These are phyloP conservation scores for Fraxinus latifolia DNA, from an alignment of 305 asterid species.

Conservation along the genomic window DNA sequence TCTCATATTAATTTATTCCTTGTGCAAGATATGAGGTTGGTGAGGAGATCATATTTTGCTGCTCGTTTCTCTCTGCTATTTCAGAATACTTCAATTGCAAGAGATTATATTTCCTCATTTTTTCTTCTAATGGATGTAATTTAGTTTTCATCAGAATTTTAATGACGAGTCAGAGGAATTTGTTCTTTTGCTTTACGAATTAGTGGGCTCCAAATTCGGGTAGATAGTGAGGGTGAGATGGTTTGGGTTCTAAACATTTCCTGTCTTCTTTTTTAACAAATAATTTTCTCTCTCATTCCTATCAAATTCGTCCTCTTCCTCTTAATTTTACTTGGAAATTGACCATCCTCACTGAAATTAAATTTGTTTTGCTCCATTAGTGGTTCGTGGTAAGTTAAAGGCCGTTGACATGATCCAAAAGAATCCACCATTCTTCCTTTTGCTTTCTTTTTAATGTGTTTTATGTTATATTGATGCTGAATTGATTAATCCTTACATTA, in stretches of 20 bases:
- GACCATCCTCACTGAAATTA: background rate
- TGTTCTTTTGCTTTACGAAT: background rate
- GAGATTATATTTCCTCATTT: background rate
- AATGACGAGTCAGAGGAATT: background rate
- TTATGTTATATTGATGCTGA: background rate
- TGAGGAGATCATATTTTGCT: background rate
- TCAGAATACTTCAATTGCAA: background rate
- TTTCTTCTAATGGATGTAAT: background rate
- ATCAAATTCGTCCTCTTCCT: background rate
- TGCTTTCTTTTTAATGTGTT: background rate
- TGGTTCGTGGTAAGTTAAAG: background rate
- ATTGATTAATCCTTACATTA: background rate
- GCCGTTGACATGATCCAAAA: background rate
- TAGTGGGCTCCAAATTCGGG: background rate
- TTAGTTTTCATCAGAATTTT: background rate
- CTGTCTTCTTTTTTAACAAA: background rate
- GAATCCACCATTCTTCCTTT: background rate
- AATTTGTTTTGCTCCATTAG: background rate
- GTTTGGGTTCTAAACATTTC: background rate
- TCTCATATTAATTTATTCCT: background rate
- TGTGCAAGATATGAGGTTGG: background rate
- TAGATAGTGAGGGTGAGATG: background rate
- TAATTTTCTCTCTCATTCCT: background rate
- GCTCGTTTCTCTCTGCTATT: background rate
- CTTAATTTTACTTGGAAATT: background rate